phyloP scores from a whole-genome alignment of 73 alveolate species.

The Paraurostyla sp. region DNA sequence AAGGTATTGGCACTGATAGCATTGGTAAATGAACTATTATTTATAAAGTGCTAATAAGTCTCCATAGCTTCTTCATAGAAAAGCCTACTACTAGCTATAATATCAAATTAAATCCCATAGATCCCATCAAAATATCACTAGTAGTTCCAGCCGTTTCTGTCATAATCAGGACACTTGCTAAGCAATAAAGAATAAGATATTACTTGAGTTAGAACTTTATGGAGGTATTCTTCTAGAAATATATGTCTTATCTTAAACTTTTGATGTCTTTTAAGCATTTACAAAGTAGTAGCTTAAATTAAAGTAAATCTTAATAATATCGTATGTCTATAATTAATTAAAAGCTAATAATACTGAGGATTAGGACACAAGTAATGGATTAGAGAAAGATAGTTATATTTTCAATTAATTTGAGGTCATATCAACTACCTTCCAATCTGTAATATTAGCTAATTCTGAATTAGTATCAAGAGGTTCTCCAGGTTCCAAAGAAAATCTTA shows the following conservation, averaged over 20 bases:
- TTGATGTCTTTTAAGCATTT: not conserved
- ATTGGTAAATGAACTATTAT: not conserved
- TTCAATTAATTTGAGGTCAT: not conserved
- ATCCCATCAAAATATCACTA: not conserved
- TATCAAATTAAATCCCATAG: not conserved
- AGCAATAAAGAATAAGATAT: not conserved
- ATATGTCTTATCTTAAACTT: not conserved
- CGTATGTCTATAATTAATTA: not conserved
- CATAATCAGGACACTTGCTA: not conserved
- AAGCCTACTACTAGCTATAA: not conserved
- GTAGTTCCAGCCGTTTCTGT: not conserved
- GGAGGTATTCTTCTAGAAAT: not conserved
- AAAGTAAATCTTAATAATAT: not conserved
- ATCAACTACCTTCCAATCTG: not conserved
- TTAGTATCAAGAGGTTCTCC: not conserved
- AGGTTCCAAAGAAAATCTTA: not conserved
- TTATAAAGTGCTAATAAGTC: not conserved
- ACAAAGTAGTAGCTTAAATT: not conserved
- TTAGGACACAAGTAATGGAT: no score
- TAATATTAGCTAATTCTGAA: no score
- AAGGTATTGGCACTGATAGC: not conserved
- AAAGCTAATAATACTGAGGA: not conserved
- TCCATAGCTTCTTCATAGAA: conserved; percentile 24
- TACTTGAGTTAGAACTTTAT: not conserved
- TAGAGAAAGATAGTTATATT: no score